Base-by-base conservation (phyloP, 139 green algal species). In the Chlorella sp. region DNA sequence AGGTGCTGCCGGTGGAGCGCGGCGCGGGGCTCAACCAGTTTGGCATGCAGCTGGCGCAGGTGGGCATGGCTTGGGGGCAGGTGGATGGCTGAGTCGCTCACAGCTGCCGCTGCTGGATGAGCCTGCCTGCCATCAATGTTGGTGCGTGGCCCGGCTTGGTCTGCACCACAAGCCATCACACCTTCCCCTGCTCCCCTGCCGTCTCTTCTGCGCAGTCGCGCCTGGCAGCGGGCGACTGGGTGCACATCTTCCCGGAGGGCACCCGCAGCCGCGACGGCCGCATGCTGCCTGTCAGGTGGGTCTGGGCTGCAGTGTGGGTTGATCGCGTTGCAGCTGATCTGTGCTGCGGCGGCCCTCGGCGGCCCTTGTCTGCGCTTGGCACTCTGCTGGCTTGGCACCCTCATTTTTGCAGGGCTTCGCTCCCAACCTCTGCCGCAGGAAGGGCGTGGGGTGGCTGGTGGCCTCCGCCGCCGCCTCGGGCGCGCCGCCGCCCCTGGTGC, bases 161-260 rank as follows among this genome's bases (percentile, higher is more conserved):
- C 9, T 51, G 44, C 44, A 16, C 44, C n/a, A n/a, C n/a, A n/a
- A n/a, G n/a, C n/a, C n/a, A n/a, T n/a, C n/a, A n/a, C n/a, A n/a
- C n/a, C n/a, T n/a, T n/a, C n/a, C n/a, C n/a, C n/a, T n/a, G n/a
- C n/a, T n/a, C n/a, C n/a, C n/a, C n/a, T n/a, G n/a, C n/a, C n/a
- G n/a, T n/a, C 20, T 16, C 36, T 21, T 21, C 32, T 13, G 41
- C 44, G 76, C 76, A 82, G 76, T 75, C 76, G 9, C 89, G 88
- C 21, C 87, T 98, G 78, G 67, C 57, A 1, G 65, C 70, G 3
- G 96, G 96, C 16, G 94, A 97, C 41, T 98, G 96, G 96, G 94
- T 98, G 78, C 96, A 98, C 92, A 94, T 98, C 28, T 98, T 98
- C 75, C 96, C 96, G 0, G 96, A 98, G 87, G 96, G 96, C 84